phyloP scores from a whole-genome alignment of 495 filamentous ascomycete genomes.

The Eremomyces bilateralis region DNA sequence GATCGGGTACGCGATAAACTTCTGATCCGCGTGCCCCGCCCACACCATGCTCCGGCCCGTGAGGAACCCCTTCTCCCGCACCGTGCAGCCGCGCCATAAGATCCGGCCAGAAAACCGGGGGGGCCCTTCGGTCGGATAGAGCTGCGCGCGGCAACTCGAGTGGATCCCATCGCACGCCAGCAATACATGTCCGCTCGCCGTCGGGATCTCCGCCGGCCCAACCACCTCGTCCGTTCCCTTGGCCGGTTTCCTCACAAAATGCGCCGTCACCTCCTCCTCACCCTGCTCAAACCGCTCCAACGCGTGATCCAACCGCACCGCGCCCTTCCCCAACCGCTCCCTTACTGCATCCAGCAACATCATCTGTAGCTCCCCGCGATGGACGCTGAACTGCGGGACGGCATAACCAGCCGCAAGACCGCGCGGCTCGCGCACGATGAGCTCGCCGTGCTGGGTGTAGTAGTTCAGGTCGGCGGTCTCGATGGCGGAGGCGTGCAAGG shows the following conservation, averaged over 20 bases:
- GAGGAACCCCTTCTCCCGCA: slow-evolving; percentile 2
- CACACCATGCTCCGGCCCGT: slow-evolving; percentile 15
- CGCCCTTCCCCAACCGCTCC: slow-evolving; percentile 3
- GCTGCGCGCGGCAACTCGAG: background rate
- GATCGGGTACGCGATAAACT: slow-evolving; percentile 18
- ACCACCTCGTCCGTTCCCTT: too few relatives aligned
- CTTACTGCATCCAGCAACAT: slow-evolving; percentile 3
- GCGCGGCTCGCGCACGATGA: slow-evolving; percentile 6
- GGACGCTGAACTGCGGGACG: slow-evolving; percentile 6
- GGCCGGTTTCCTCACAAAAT: background rate
- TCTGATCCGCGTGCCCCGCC: slow-evolving; percentile 18
- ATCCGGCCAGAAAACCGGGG: slow-evolving; percentile 5
- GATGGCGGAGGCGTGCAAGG: slow-evolving; percentile 4
- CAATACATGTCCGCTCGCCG: background rate
- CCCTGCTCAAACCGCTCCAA: slow-evolving; percentile 2
- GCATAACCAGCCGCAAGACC: slow-evolving; percentile 3
- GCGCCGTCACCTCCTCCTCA: background rate
- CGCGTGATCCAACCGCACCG: slow-evolving; percentile 1
- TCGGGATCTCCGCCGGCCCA: background rate
- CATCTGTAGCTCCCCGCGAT: slow-evolving; percentile 6
- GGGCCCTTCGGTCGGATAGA: slow-evolving; percentile 6
- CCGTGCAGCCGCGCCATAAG: slow-evolving; percentile 5
- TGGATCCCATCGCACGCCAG: slow-evolving; percentile 6
- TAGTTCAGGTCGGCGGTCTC: slow-evolving; percentile 7
- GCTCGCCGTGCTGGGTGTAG: slow-evolving; percentile 7